phyloP scores from a whole-genome alignment of 192 early-diverging fungal species.

The Backusella liffmaniae region DNA sequence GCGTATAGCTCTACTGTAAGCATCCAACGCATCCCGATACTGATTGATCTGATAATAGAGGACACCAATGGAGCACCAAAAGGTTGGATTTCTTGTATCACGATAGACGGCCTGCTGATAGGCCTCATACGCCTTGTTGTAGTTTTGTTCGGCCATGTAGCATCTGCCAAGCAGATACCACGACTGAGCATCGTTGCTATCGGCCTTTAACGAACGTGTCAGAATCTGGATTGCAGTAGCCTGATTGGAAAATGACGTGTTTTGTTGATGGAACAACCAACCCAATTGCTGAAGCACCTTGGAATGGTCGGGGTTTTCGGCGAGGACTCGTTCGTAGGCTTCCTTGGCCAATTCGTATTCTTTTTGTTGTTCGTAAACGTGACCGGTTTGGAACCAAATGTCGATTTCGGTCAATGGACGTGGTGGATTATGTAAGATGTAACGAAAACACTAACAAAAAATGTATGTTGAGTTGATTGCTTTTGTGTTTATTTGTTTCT shows the following conservation, averaged over 20 bases:
- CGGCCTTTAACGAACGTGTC: constrained; percentile 79
- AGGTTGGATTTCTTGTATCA: constrained; percentile 90
- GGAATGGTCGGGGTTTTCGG: constrained; percentile 87
- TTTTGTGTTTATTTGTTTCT: neutral
- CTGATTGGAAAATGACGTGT: constrained; percentile 80
- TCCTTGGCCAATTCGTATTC: constrained; percentile 79
- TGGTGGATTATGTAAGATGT: constrained; percentile 83
- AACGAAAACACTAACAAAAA: constrained; percentile 75
- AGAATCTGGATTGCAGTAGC: constrained; percentile 84
- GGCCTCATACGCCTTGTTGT: constrained; percentile 93
- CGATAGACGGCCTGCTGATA: constrained; percentile 97
- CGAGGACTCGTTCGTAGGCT: constrained; percentile 89
- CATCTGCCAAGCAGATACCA: constrained; percentile 95
- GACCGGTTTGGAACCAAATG: constrained; percentile 98
- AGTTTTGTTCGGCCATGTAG: constrained; percentile 94
- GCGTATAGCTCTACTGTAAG: constrained; percentile 92
- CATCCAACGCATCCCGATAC: constrained; percentile 94
- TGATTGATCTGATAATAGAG: constrained; percentile 96
- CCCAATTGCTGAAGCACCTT: constrained; percentile 97
- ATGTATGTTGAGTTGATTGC: neutral
- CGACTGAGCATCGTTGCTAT: constrained; percentile 87
- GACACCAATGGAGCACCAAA: constrained; percentile 99
- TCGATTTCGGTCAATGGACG: constrained; percentile 90
- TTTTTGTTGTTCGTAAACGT: constrained; percentile 93
- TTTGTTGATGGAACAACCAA: constrained; percentile 90